Percentiles rank a stretch among this genome's conserved stretches.
phyloP scores from a whole-genome alignment of 495 filamentous ascomycete species.

The Penicillium macrosclerotiorum region DNA sequence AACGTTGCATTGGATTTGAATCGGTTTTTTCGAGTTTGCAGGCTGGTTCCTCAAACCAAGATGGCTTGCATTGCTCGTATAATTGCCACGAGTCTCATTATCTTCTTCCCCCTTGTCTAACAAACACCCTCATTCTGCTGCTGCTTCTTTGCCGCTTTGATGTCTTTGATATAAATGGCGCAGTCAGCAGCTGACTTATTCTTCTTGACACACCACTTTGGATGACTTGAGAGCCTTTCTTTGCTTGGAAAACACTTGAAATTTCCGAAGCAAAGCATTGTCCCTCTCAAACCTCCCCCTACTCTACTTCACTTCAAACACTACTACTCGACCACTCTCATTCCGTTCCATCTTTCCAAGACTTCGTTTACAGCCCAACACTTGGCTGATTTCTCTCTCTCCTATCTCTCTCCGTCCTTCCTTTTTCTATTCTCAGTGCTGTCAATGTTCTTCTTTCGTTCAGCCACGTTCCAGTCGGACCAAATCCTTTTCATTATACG shows the following conservation, averaged over 20 bases:
- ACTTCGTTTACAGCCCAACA: conserved; percentile 13
- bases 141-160: conserved; percentile 2
- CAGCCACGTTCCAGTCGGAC: conserved; percentile 13
- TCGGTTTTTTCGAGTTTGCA: conserved; percentile 25
- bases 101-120: conserved; percentile 19
- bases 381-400: too few relatives aligned
- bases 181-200: background rate
- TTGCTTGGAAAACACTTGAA: background rate
- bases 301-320: conserved; percentile 4
- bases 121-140: conserved; percentile 4
- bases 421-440: conserved; percentile 14
- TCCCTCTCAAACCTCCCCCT: conserved; percentile 1
- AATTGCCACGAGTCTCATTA: conserved; percentile 37
- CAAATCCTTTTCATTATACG: conserved; percentile 7
- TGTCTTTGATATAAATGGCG: conserved; percentile 2
- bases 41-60: conserved; percentile 29
- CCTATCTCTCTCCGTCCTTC: conserved; percentile 20
- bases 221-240: conserved; percentile 4
- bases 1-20: conserved; percentile 10
- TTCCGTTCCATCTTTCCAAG: conserved; percentile 11
- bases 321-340: conserved; percentile 15
- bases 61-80: conserved; percentile 21
- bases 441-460: conserved; percentile 1
- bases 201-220: conserved; percentile 7
- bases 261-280: background rate